Evolutionary conservation across 2,329 filamentous ascomycete genomes (phyloP).

Genomic region (Epichloe glyceriae): DNA sequence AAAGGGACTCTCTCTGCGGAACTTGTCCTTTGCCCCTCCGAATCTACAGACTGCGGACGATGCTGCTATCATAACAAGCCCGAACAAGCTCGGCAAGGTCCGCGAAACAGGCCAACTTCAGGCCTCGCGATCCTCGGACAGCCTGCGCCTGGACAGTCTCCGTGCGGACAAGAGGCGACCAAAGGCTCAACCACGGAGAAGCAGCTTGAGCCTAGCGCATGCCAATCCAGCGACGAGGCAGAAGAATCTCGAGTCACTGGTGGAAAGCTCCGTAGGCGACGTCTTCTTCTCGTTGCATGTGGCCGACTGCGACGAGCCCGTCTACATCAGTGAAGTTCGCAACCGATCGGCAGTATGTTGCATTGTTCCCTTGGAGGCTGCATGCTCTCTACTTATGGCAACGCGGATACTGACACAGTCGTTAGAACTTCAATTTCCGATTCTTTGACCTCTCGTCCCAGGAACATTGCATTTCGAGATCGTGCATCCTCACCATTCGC

Average conservation of each 20-base stretch:
- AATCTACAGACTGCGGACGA: slow-evolving; percentile 63
- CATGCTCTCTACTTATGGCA: neutral
- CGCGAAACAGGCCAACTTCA: slow-evolving; percentile 36
- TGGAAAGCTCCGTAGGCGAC: slow-evolving; percentile 64
- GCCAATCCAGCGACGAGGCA: slow-evolving; percentile 44
- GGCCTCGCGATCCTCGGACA: slow-evolving; percentile 34
- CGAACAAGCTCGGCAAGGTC: slow-evolving; percentile 48
- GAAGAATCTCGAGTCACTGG: slow-evolving; percentile 60
- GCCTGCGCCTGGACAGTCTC: slow-evolving; percentile 7
- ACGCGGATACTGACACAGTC: neutral
- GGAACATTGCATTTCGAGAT: slow-evolving; percentile 50
- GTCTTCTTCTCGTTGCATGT: slow-evolving; percentile 80
- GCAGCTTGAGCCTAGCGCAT: slow-evolving; percentile 36
- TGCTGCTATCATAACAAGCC: slow-evolving; percentile 55
- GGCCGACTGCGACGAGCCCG: slow-evolving; percentile 49
- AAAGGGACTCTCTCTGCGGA: slow-evolving; percentile 74
- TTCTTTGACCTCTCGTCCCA: slow-evolving; percentile 64
- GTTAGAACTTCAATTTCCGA: slow-evolving; percentile 71
- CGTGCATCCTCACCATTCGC: slow-evolving; percentile 51
- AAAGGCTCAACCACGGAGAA: slow-evolving; percentile 24
- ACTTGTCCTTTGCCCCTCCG: slow-evolving; percentile 56
- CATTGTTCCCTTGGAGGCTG: neutral
- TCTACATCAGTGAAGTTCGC: slow-evolving; percentile 82
- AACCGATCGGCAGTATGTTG: slow-evolving; percentile 53
- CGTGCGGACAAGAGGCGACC: slow-evolving; percentile 7